Conservation (phyloP, 352 stramenopile genomes). For the Phytophthora pistaciae region DNA sequence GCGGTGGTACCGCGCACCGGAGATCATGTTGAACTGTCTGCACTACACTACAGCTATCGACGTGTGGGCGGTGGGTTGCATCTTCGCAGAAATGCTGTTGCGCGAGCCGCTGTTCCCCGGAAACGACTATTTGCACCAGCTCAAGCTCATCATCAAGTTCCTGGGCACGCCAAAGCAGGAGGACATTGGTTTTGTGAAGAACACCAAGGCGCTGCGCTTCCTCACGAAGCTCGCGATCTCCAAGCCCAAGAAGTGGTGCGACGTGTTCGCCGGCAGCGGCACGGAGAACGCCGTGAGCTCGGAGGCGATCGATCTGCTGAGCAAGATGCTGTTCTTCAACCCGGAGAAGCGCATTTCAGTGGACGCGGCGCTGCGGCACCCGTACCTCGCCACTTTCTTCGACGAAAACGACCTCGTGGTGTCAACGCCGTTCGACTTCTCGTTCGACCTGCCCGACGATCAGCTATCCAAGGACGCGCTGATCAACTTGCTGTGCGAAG, state of each 20-base stretch:
- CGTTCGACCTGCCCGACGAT: slow-evolving; percentile 73
- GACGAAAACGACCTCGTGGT: slow-evolving; percentile 66
- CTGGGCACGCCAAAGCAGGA: slow-evolving; percentile 77
- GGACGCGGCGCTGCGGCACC: slow-evolving; percentile 60
- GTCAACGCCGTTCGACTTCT: slow-evolving; percentile 65
- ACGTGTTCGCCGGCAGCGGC: slow-evolving; percentile 58
- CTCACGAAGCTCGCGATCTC: slow-evolving; percentile 82
- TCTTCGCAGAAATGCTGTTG: slow-evolving; percentile 98
- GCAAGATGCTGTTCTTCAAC: slow-evolving; percentile 78
- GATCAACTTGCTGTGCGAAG: slow-evolving; percentile 64
- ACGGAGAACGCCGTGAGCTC: slow-evolving; percentile 39
- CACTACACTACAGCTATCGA: slow-evolving; percentile 96
- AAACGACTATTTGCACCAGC: slow-evolving; percentile 88
- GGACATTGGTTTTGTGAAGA: slow-evolving; percentile 88
- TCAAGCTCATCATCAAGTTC: slow-evolving; percentile 85
- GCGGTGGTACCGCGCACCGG: slow-evolving; percentile 87
- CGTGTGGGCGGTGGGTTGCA: slow-evolving; percentile 97
- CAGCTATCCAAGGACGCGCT: slow-evolving; percentile 70
- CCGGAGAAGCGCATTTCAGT: slow-evolving; percentile 79
- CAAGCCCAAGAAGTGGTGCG: slow-evolving; percentile 75
- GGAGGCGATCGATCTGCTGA: slow-evolving; percentile 68
- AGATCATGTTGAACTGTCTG: slow-evolving; percentile 96
- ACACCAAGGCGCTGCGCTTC: slow-evolving; percentile 91
- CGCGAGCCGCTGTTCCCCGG: slow-evolving; percentile 96
- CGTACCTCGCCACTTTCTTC: slow-evolving; percentile 90